Conservation (phyloP, 2,329 filamentous ascomycete genomes). For the Talaromyces sp. region DNA sequence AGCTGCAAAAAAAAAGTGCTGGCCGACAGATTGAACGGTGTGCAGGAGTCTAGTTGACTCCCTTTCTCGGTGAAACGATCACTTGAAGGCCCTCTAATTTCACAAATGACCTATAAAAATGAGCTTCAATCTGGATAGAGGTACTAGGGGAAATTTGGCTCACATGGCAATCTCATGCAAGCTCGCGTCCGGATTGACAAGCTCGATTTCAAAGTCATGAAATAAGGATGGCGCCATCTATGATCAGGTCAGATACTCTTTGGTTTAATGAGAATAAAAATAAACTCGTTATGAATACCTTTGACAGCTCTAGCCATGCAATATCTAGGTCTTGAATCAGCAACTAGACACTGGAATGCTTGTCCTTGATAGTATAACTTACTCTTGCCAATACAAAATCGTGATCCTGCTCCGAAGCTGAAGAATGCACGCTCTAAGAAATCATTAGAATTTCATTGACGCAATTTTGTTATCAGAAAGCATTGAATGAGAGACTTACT, state of each 20-base stretch:
- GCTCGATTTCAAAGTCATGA: background rate
- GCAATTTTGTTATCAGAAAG: background rate
- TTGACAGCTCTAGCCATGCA: background rate
- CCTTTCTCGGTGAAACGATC: background rate
- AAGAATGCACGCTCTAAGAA: conserved; percentile 19
- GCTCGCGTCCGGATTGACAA: background rate
- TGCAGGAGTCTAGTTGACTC: background rate
- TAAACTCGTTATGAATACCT: background rate
- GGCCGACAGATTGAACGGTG: background rate
- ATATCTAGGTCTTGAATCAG: background rate
- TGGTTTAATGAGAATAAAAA: background rate
- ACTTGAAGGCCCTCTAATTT: background rate
- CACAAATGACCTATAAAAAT: background rate
- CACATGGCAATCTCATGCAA: background rate
- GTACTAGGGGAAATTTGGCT: background rate
- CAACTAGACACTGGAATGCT: background rate
- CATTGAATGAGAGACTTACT: background rate
- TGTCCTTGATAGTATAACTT: background rate
- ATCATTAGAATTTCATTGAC: background rate
- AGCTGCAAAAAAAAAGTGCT: background rate
- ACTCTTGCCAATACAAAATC: conserved; percentile 21
- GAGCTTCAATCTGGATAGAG: background rate
- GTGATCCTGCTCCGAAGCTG: conserved; percentile 20
- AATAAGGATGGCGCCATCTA: background rate
- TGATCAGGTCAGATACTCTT: background rate